Conservation (phyloP, 108 stramenopile species). For the Pseudonitzschia delicatissima region DNA sequence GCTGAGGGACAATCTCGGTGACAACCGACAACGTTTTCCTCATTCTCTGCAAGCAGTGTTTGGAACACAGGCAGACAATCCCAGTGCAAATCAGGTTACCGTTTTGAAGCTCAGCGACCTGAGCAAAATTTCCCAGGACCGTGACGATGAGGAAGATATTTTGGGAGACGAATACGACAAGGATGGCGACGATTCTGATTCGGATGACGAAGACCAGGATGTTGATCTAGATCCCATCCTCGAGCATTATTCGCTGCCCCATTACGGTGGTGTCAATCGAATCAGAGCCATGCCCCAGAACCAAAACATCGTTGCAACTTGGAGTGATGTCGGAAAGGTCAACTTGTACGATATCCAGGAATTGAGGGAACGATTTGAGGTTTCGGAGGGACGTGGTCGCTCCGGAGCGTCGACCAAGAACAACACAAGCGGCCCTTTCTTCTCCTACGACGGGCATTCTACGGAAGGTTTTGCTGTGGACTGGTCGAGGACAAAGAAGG, state of each 20-base stretch:
- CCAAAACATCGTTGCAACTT: conserved; percentile 86
- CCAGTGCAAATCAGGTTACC: conserved; percentile 76
- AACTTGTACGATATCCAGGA: conserved; percentile 83
- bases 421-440: conserved; percentile 60
- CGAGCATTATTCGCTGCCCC: conserved; percentile 75
- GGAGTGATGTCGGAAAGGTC: conserved; percentile 87
- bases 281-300: conserved; percentile 91
- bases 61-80: conserved; percentile 88
- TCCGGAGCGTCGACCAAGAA: not conserved
- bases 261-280: conserved; percentile 94
- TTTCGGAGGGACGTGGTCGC: conserved; percentile 46
- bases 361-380: conserved; percentile 50
- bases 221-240: conserved; percentile 87
- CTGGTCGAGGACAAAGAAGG: conserved; percentile 76
- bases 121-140: conserved; percentile 61
- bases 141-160: conserved; percentile 69
- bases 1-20: conserved; percentile 85
- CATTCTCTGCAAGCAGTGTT: conserved; percentile 83
- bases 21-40: conserved; percentile 81
- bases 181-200: conserved; percentile 57
- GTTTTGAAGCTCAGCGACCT: conserved; percentile 88
- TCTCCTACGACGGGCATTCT: conserved; percentile 69
- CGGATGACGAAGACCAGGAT: conserved; percentile 74
- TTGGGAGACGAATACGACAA: conserved; percentile 82
- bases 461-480: conserved; percentile 94